Evolutionary conservation across 495 filamentous ascomycete species (phyloP), one percentile per base, ranked within the genome.

Genomic region (Daldinia concentrica): DNA sequence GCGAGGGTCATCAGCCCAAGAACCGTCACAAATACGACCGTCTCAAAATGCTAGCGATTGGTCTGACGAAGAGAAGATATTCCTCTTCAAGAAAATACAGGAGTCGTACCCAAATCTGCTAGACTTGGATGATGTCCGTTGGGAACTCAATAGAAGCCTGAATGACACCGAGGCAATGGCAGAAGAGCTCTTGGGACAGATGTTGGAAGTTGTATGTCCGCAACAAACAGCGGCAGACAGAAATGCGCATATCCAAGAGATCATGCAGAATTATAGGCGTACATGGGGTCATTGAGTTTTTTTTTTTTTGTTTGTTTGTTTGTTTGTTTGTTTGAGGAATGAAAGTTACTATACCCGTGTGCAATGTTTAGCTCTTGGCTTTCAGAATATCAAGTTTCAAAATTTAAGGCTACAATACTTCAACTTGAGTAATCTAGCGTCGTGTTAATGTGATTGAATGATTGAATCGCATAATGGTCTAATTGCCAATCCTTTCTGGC

Each of bases 31-130:
- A 41, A 12, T 26, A 52, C 22, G 19, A 24, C 27, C 66, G 1
- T 26, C 32, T 24, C 55, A n/a, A n/a, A n/a, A 57, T 56, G 29
- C 55, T 19, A 45, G 17, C 2, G 51, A 41, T 30, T 77, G 76
- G 76, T 68, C 73, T 32, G 11, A 45, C 14, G 76, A 74, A 58
- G 76, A 76, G 60, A 66, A 71, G 60, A 66, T 7, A 9, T 51
- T 60, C 22, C 71, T 77, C n/a, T 74, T 76, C 52, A 41, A 50
- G 52, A 60, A 71, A 34, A 74, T 78, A 58, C 76, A 78, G 43
- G 45, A 66, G 7, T 74, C 73, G 17, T 78, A 68, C 30, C 76
- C 76, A 5, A 30, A 61, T 17, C 43, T 73, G 17, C 62, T 65
- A 15, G 63, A 74, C 32, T 36, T 78, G 2, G 59, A 69, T 19